A percentile compares a stretch with the other conserved stretches of the same genome.
phyloP scores from a whole-genome alignment of 2,329 filamentous ascomycete genomes.

The Cladosporium sphaerospermum region DNA sequence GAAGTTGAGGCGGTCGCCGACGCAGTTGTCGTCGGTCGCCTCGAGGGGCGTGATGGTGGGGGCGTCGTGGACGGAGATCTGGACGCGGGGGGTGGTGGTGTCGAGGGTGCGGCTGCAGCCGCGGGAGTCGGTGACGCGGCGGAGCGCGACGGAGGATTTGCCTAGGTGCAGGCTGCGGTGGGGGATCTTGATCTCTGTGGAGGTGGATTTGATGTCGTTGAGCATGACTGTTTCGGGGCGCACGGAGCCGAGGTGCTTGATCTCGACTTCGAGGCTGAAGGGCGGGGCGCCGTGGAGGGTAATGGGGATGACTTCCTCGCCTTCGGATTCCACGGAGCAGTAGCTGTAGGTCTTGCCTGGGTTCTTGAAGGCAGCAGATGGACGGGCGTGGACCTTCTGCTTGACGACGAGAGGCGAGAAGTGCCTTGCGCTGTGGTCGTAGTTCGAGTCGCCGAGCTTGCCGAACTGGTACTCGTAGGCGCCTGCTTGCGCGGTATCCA shows the following conservation, averaged over 20 bases:
- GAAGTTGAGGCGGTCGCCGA: slow-evolving; percentile 90
- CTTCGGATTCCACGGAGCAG: slow-evolving; percentile 74
- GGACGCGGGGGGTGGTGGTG: slow-evolving; percentile 61
- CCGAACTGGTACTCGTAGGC: slow-evolving; percentile 81
- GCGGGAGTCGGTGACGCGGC: slow-evolving; percentile 78
- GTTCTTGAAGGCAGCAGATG: slow-evolving; percentile 72
- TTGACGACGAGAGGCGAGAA: slow-evolving; percentile 64
- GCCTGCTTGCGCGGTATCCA: slow-evolving; percentile 81
- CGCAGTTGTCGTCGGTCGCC: slow-evolving; percentile 80
- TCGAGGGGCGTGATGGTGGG: slow-evolving; percentile 86
- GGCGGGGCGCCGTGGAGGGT: slow-evolving; percentile 75
- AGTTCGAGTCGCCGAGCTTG: slow-evolving; percentile 77
- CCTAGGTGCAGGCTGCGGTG: slow-evolving; percentile 78
- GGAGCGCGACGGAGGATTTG: slow-evolving; percentile 82
- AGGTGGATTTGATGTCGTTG: slow-evolving; percentile 67
- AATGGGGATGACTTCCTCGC: slow-evolving; percentile 81
- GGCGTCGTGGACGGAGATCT: slow-evolving; percentile 87
- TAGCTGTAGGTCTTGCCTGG: slow-evolving; percentile 94
- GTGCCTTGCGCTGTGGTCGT: slow-evolving; percentile 63
- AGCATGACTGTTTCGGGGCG: slow-evolving; percentile 77
- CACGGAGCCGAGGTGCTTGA: slow-evolving; percentile 80
- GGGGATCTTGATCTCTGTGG: slow-evolving; percentile 76
- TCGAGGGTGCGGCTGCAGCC: slow-evolving; percentile 79
- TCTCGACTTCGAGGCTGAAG: slow-evolving; percentile 84
- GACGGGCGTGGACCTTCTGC: slow-evolving; percentile 79